A percentile compares a stretch with the other conserved stretches of the same genome.
Evolutionary conservation across 345 rosid species (phyloP).

Genomic region (Hevea brasiliensis): DNA sequence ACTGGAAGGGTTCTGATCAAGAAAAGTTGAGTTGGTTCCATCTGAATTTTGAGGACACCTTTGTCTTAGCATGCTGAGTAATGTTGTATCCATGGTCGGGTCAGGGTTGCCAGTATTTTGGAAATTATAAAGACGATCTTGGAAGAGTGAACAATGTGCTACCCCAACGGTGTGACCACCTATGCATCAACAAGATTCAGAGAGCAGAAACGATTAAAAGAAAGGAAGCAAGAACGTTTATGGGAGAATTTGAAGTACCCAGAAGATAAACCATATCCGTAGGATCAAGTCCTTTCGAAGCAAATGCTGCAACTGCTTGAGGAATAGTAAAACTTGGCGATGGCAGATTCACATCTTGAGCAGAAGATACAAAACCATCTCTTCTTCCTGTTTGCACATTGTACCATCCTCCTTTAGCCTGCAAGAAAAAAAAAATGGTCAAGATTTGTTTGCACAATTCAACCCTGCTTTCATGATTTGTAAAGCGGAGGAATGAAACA

Average conservation of each 20-base stretch:
- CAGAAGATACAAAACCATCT: constrained; percentile 37
- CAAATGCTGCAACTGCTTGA: constrained; percentile 30
- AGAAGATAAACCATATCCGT: constrained; percentile 56
- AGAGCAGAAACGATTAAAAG: neutral
- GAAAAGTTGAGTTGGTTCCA: constrained; percentile 19
- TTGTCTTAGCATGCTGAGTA: constrained; percentile 23
- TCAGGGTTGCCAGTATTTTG: constrained; percentile 48
- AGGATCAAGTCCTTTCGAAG: constrained; percentile 27
- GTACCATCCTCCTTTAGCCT: constrained; percentile 43
- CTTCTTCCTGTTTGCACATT: constrained; percentile 50
- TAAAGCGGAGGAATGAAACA: too few species aligned
- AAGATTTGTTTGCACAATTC: neutral
- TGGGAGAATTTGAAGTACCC: constrained; percentile 25
- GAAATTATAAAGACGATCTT: constrained; percentile 56
- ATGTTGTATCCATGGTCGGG: constrained; percentile 45
- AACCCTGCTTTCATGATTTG: too few species aligned
- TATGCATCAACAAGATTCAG: constrained; percentile 1
- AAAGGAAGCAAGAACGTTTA: neutral
- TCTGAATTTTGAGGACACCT: constrained; percentile 24
- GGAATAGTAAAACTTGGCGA: constrained; percentile 17
- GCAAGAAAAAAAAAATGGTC: neutral
- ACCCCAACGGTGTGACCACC: constrained; percentile 65
- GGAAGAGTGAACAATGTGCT: constrained; percentile 50
- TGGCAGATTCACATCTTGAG: constrained; percentile 36
- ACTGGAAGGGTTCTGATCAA: constrained; percentile 46